Conservation (phyloP, 176 grass and related monocot species). For the Aegilops tauschii region DNA sequence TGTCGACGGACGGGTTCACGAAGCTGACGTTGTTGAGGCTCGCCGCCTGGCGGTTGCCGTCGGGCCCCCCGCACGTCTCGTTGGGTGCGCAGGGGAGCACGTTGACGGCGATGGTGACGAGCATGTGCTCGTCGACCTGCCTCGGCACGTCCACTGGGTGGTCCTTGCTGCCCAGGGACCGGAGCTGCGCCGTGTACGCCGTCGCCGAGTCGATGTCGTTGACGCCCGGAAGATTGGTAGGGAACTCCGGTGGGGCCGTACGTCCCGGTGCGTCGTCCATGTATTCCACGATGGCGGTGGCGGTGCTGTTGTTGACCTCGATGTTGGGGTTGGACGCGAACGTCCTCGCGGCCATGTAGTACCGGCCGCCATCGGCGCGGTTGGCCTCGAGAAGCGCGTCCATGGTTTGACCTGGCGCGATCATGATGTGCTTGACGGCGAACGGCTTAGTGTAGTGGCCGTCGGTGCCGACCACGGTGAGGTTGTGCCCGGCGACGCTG, state of each 20-base stretch:
- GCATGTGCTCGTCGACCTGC: constrained; percentile 29
- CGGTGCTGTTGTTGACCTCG: background rate
- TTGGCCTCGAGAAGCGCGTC: background rate
- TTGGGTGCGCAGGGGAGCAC: background rate
- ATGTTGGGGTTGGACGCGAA: background rate
- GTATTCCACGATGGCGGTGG: constrained; percentile 35
- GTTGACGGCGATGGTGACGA: constrained; percentile 25
- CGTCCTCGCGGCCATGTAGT: constrained; percentile 36
- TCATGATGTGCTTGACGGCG: constrained; percentile 26
- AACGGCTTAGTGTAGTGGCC: constrained; percentile 42
- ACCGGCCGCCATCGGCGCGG: constrained; percentile 18
- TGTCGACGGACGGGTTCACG: background rate
- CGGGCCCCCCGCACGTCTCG: background rate
- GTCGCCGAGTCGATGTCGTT: constrained; percentile 1
- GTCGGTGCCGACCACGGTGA: constrained; percentile 46
- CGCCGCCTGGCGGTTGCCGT: background rate
- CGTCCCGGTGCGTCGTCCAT: background rate
- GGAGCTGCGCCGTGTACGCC: background rate
- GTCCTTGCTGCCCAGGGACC: background rate
- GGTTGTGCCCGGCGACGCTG: background rate
- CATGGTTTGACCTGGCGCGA: constrained; percentile 32
- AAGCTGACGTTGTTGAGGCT: constrained; percentile 56
- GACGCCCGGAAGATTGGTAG: background rate
- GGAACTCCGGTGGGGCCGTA: background rate
- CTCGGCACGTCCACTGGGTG: background rate